These are phyloP conservation scores for Amanita muscaria DNA, from an alignment of 768 basidiomycete species.

Conservation along the genomic window DNA sequence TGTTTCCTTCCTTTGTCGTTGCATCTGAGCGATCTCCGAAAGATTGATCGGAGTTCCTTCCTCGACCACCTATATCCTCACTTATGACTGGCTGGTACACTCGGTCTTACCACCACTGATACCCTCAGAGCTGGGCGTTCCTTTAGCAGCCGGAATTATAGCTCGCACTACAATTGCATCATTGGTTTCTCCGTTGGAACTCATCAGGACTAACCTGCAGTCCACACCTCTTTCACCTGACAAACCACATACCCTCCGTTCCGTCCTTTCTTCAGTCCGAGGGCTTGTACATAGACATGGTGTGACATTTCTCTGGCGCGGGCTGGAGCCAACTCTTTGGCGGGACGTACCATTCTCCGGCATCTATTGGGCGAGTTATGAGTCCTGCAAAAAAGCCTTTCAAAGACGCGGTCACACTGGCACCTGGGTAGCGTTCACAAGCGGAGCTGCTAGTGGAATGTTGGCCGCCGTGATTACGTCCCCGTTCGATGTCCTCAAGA, in stretches of 20 bases:
- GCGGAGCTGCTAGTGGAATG: constrained; percentile 85
- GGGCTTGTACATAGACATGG: constrained; percentile 56
- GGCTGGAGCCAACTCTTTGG: constrained; percentile 89
- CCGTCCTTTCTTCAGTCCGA: constrained; percentile 59
- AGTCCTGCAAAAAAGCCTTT: constrained; percentile 65
- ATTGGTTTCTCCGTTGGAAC: constrained; percentile 80
- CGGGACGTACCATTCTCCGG: constrained; percentile 97
- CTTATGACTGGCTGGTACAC: constrained; percentile 81
- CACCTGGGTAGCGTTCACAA: constrained; percentile 70
- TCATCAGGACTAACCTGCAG: constrained; percentile 89
- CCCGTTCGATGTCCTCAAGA: constrained; percentile 96
- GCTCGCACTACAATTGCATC: constrained; percentile 77
- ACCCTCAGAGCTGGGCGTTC: constrained; percentile 43
- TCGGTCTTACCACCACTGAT: constrained; percentile 53
- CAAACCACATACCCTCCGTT: constrained; percentile 69
- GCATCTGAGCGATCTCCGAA: constrained; percentile 10
- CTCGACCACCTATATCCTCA: constrained; percentile 89
- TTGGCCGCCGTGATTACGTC: constrained; percentile 82
- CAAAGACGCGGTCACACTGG: constrained; percentile 45
- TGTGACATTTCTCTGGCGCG: constrained; percentile 73
- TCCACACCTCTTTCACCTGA: constrained; percentile 67
- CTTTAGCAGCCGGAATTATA: constrained; percentile 74
- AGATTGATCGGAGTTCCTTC: constrained; percentile 90
- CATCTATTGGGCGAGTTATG: constrained; percentile 95
- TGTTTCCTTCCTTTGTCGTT: background rate